Base-by-base conservation (phyloP, 805 yeast genomes). In the Cyberlindnera galapagoensis region DNA sequence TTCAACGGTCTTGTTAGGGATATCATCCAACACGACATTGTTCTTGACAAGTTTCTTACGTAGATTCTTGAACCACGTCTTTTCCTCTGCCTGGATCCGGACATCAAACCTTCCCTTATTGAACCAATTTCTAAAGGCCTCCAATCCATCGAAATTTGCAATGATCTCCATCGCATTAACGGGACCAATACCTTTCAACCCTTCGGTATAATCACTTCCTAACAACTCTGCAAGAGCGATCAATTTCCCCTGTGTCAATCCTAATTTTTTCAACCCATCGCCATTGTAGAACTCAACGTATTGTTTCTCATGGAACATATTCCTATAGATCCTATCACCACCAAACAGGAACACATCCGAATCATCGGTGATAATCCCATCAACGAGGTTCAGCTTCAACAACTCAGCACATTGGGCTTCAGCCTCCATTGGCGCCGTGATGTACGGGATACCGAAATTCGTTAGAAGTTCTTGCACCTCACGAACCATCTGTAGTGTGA, bases 401-500 rank as follows among this genome's bases (percentile, higher is more conserved):
- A 92, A 59, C 43, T 80, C 84, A 0, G 95, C 96, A 60, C 99
- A 92, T 51, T 92, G 98, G 0, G 98, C 97, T 60, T 92, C 99
- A 2, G 98, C 98, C 58, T 92, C 99, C 88, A 86, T 86, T 1
- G 98, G 99, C 0, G 98, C 97, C 0, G 95, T 84, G 8, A 92
- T 71, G 44, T 75, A 92, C 0, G 99, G 99, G 5, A 92, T 82
- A 1, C 98, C 98, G 64, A 92, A 92, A 33, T 90, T 59, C 18
- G 81, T 71, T 7, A 92, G 62, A 25, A 92, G 63, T 41, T 87
- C 95, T 57, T 92, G 96, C 13, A 94, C 92, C 51, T 92, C 97
- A 23, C 67, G 65, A 16, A 90, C 71, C 97, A 92, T 92, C 2
- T 72, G 72, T 6, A 73, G 71, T 0, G 95, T 82, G 1, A 90